A percentile compares a stretch with the other conserved stretches of the same genome.
phyloP scores from a whole-genome alignment of 306 rosid species.

The Lathyrus sativus region DNA sequence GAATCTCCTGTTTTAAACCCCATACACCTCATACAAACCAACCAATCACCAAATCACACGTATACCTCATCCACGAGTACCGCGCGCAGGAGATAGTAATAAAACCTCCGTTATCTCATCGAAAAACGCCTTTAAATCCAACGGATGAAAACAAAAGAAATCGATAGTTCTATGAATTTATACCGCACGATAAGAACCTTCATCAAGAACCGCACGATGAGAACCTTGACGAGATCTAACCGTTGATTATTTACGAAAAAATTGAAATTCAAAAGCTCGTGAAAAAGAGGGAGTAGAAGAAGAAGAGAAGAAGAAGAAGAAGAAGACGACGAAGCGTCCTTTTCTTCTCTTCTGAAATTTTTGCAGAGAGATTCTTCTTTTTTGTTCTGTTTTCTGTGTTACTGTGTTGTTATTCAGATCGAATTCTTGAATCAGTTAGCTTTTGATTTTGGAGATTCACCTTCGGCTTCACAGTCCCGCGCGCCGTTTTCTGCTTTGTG shows the following conservation, averaged over 20 bases:
- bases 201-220: too few species aligned
- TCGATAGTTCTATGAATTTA: slow-evolving; percentile 63
- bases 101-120: slow-evolving; percentile 1
- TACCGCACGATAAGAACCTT: slow-evolving; percentile 47
- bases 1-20: slow-evolving; percentile 26
- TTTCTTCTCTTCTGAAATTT: slow-evolving; percentile 3
- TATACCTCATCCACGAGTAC: background rate
- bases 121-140: slow-evolving; percentile 47
- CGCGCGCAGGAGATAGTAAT: slow-evolving; percentile 23
- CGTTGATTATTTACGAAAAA: slow-evolving; percentile 72
- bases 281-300: slow-evolving; percentile 88
- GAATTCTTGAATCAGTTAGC: slow-evolving; percentile 24
- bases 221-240: slow-evolving; percentile 37
- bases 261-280: slow-evolving; percentile 94
- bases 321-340: background rate
- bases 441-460: slow-evolving; percentile 47
- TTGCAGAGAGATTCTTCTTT: background rate
- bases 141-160: slow-evolving; percentile 45
- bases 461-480: slow-evolving; percentile 32
- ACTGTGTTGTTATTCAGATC: slow-evolving; percentile 33
- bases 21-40: background rate
- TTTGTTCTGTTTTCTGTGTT: background rate
- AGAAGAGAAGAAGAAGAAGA: slow-evolving; percentile 34
- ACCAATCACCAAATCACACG: slow-evolving; percentile 13
- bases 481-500: slow-evolving; percentile 1